Evolutionary conservation across 805 yeast genomes (phyloP).

Genomic region (Kodamaea nitidulidarum): DNA sequence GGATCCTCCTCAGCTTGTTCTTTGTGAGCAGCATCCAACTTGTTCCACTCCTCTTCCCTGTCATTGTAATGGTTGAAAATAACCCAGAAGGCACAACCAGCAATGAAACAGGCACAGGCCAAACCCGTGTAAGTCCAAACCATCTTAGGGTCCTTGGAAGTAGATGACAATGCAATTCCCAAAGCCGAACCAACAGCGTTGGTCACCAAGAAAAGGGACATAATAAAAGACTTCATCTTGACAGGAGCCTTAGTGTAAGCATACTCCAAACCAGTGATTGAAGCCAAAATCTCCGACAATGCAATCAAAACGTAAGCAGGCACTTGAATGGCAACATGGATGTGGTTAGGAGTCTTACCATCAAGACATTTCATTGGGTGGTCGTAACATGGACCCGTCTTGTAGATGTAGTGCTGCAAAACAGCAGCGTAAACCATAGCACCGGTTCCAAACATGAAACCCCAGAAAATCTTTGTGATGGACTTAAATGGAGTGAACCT

Average conservation of each 20-base stretch:
- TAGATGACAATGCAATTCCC: conserved; percentile 68
- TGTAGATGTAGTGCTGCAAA: conserved; percentile 65
- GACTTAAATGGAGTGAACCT: conserved; percentile 57
- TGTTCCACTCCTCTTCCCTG: conserved; percentile 55
- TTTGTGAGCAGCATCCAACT: conserved; percentile 35
- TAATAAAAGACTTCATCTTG: conserved; percentile 60
- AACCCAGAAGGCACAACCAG: conserved; percentile 62
- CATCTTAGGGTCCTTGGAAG: conserved; percentile 64
- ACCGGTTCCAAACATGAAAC: conserved; percentile 60
- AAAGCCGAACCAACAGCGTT: conserved; percentile 76
- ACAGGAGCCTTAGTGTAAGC: conserved; percentile 82
- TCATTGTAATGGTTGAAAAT: conserved; percentile 51
- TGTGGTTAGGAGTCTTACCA: conserved; percentile 44
- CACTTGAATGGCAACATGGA: conserved; percentile 68
- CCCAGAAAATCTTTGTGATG: conserved; percentile 64
- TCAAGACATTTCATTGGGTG: conserved; percentile 53
- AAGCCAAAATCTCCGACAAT: conserved; percentile 72
- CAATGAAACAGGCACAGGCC: conserved; percentile 53
- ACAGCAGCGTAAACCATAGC: conserved; percentile 77
- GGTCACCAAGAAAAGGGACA: conserved; percentile 63
- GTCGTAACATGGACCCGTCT: conserved; percentile 70
- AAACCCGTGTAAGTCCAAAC: conserved; percentile 67
- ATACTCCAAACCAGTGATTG: conserved; percentile 77
- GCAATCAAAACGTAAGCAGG: conserved; percentile 73
- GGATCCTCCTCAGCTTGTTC: conserved; percentile 10